A percentile compares a stretch with the other conserved stretches of the same genome.
These are phyloP conservation scores for Microstegium vimineum DNA, from an alignment of 176 grass and related monocot species.

Conservation along the genomic window DNA sequence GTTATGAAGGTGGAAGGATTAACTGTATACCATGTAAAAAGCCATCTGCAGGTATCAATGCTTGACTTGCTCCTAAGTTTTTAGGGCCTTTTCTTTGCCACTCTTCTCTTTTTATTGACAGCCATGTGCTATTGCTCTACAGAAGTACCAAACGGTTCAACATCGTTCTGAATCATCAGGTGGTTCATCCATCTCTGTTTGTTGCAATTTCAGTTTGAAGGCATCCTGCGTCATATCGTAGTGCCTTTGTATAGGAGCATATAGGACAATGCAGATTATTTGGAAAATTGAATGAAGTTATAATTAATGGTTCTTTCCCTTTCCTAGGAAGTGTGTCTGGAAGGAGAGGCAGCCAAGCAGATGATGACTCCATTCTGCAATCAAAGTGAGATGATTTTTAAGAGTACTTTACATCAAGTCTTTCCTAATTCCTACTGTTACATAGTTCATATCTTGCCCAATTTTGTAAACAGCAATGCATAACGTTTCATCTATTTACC, in stretches of 20 bases:
- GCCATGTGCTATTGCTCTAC: slow-evolving; percentile 9
- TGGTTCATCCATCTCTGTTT: slow-evolving; percentile 42
- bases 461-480: not conserved
- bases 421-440: not conserved
- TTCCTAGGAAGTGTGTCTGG: not conserved
- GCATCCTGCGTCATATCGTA: not conserved
- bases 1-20: slow-evolving; percentile 79
- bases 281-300: not conserved
- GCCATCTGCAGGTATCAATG: slow-evolving; percentile 69
- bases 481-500: not conserved
- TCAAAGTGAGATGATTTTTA: slow-evolving; percentile 32
- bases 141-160: slow-evolving; percentile 66
- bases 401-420: not conserved
- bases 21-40: slow-evolving; percentile 94
- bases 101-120: slow-evolving; percentile 24
- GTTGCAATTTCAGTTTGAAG: not conserved
- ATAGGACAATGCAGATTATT: not conserved
- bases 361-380: not conserved
- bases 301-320: not conserved
- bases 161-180: slow-evolving; percentile 45
- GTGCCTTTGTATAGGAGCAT: not conserved
- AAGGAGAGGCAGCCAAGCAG: slow-evolving; percentile 7
- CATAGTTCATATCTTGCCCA: not conserved
- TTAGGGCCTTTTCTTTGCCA: not conserved
- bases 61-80: not conserved